A percentile compares a stretch with the other conserved stretches of the same genome.
Evolutionary conservation across 371 early-diverging fungal genomes (phyloP).

Genomic region (Batkoa obscura): DNA sequence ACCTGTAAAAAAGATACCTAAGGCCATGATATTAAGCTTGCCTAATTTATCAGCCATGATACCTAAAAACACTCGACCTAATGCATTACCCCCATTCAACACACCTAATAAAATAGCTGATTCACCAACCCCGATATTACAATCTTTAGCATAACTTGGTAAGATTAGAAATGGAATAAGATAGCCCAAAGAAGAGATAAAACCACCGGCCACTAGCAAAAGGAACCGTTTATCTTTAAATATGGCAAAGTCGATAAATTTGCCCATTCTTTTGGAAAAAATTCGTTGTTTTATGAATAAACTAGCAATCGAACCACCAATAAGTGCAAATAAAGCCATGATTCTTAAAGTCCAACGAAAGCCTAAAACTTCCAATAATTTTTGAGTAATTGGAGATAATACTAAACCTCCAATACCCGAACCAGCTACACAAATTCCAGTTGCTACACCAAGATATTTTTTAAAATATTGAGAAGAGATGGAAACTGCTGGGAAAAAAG

Average conservation of each 20-base stretch:
- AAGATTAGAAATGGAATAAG: conserved; percentile 15
- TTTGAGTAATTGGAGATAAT: conserved; percentile 39
- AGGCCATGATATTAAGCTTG: conserved; percentile 24
- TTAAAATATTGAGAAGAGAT: conserved; percentile 58
- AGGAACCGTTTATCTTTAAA: conserved; percentile 14
- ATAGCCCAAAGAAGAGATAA: conserved; percentile 14
- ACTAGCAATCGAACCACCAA: conserved; percentile 8
- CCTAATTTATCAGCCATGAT: conserved; percentile 35
- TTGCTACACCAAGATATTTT: conserved; percentile 39
- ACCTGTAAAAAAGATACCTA: conserved; percentile 23
- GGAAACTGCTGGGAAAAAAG: conserved; percentile 33
- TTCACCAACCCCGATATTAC: conserved; percentile 12
- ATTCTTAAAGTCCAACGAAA: conserved; percentile 39
- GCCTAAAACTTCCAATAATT: conserved; percentile 30
- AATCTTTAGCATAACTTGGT: conserved; percentile 15
- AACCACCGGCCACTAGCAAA: conserved; percentile 11
- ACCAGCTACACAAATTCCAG: conserved; percentile 55
- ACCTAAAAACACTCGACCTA: conserved; percentile 44
- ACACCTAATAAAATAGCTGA: conserved; percentile 28
- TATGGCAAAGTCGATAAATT: conserved; percentile 8
- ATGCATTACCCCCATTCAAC: conserved; percentile 29
- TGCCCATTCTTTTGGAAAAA: conserved; percentile 5
- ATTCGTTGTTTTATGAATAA: background rate
- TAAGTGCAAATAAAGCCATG: conserved; percentile 29
- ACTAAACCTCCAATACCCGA: conserved; percentile 60